Evolutionary conservation across 768 basidiomycete genomes (phyloP).

Genomic region (Amanita subjunquillea): DNA sequence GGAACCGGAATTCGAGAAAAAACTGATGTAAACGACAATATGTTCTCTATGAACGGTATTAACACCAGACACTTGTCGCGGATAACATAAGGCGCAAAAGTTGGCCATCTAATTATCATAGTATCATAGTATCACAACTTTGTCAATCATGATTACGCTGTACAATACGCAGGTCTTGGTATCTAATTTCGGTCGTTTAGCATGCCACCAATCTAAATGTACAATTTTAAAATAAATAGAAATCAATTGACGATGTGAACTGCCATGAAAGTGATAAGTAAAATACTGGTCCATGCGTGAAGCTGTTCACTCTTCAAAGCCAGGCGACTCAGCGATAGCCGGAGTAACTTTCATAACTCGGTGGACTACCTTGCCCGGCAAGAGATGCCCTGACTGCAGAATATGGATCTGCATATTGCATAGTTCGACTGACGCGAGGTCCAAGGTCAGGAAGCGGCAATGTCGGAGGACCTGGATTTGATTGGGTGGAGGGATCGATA

Average conservation of each 20-base stretch:
- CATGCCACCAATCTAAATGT: neutral
- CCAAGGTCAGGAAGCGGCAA: conserved; percentile 33
- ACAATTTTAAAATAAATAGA: neutral
- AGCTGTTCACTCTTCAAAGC: neutral
- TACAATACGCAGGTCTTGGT: neutral
- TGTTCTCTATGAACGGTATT: neutral
- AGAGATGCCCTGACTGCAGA: conserved; percentile 66
- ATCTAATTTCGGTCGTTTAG: neutral
- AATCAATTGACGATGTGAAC: neutral
- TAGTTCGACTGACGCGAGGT: conserved; percentile 72
- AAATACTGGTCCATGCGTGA: conserved; percentile 9
- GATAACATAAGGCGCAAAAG: too few species aligned
- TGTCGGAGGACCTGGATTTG: conserved; percentile 18
- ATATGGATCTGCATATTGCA: conserved; percentile 91
- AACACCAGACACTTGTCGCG: neutral
- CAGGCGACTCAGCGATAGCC: conserved; percentile 31
- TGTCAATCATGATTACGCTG: too few species aligned
- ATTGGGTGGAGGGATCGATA: conserved; percentile 18
- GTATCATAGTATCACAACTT: too few species aligned
- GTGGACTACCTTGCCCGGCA: conserved; percentile 24
- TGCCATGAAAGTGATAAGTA: neutral
- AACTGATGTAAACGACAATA: conserved; percentile 7
- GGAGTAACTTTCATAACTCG: conserved; percentile 44
- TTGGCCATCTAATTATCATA: too few species aligned
- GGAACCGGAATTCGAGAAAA: conserved; percentile 48